Evolutionary conservation across 352 stramenopile species (phyloP), one percentile per base, ranked within the genome.

Genomic region (Phytophthora syringae): DNA sequence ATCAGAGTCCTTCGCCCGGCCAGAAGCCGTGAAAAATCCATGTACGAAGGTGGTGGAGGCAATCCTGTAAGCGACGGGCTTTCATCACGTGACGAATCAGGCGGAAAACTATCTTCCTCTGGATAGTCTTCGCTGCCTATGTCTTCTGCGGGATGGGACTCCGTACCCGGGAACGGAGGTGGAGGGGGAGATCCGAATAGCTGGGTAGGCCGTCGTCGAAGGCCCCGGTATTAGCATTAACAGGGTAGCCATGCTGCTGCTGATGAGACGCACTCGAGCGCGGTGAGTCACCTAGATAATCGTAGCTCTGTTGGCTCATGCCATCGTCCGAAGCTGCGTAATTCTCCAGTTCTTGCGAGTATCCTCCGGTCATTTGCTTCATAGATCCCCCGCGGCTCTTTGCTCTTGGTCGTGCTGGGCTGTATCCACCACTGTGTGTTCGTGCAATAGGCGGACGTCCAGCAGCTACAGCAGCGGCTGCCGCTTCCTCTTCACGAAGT

Each of bases 1-100:
- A 13, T 55, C 20, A 21, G 44, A 34, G 40, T 76, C 74, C n/a
- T 75, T 75, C 1, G 60, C 57, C 20, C 72, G 64, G 16, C 77
- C 77, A 25, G 74, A 82, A 34, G 75, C 56, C 15, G 77, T 86
- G 52, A 86, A 86, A 6, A 86, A 43, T 86, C 76, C 52, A 76
- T 62, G 65, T 90, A 90, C 7, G 76, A 59, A 5, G 82, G 79
- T 24, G 80, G 80, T 36, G 82, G 76, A 5, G 73, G 67, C 18
- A 86, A 34, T 22, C 51, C 60, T 24, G 67, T 67, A 13, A 73
- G 63, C 22, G 57, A 70, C 36, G 64, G 64, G 13, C 68, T 70
- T 40, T 70, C 70, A 39, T 76, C 57, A 27, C 44, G 44, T 22
- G 40, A 16, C 5, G 51, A 43, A 7, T 73, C 61, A 13, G 70